Evolutionary conservation across 768 basidiomycete species (phyloP).

Genomic region (Trametopsis cervina): DNA sequence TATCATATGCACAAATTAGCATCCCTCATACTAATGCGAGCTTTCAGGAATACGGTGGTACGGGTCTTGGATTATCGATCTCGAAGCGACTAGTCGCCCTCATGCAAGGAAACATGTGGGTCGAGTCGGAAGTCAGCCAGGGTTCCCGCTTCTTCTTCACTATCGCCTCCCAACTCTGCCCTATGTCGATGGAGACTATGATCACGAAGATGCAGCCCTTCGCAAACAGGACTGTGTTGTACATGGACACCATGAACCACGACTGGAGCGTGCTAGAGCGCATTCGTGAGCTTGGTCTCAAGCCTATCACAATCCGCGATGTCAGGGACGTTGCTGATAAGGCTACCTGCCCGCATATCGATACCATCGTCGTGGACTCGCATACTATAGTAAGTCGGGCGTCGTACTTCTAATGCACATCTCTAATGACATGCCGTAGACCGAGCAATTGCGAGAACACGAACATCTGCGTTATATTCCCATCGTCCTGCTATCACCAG

Average conservation of each 20-base stretch:
- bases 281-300: conserved; percentile 73
- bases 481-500: conserved; percentile 81
- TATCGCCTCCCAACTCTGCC: conserved; percentile 79
- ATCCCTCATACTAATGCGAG: conserved; percentile 6
- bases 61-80: conserved; percentile 93
- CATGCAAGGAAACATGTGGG: conserved; percentile 99
- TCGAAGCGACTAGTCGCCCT: conserved; percentile 95
- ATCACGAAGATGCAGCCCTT: conserved; percentile 81
- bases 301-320: conserved; percentile 67
- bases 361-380: conserved; percentile 94
- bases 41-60: conserved; percentile 88
- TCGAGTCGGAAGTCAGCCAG: conserved; percentile 88
- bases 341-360: conserved; percentile 80
- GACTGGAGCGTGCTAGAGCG: conserved; percentile 67
- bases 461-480: conserved; percentile 97
- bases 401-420: too few relatives aligned
- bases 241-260: conserved; percentile 82
- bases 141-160: conserved; percentile 98
- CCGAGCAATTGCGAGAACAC: conserved; percentile 82
- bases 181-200: conserved; percentile 65
- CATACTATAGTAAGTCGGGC: conserved; percentile 70
- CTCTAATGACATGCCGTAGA: conserved; percentile 36
- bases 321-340: conserved; percentile 80
- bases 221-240: conserved; percentile 81
- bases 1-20: conserved; percentile 8